These are phyloP conservation scores for Aspergillus egyptiacus DNA, from an alignment of 495 filamentous ascomycete genomes.

Conservation along the genomic window DNA sequence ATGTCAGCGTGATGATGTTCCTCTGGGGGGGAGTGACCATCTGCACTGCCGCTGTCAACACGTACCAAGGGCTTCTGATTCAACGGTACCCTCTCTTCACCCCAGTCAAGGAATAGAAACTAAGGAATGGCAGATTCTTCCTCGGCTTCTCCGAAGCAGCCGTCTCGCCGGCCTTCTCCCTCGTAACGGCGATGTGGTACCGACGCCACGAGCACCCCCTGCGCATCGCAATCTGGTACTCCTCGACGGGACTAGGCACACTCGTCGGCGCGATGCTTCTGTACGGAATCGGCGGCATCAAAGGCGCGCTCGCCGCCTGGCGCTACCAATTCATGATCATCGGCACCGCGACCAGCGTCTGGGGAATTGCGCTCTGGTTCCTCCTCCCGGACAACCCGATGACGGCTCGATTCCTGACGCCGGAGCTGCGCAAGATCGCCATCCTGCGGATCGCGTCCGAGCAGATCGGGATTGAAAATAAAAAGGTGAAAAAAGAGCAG, in stretches of 20 bases:
- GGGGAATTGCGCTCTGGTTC: constrained; percentile 46
- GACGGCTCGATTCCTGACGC: constrained; percentile 51
- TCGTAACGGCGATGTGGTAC: constrained; percentile 34
- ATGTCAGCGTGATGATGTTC: constrained; percentile 21
- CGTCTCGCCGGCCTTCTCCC: constrained; percentile 25
- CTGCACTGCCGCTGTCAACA: constrained; percentile 42
- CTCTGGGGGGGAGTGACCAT: constrained; percentile 45
- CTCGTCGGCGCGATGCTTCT: constrained; percentile 49
- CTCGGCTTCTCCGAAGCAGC: constrained; percentile 48
- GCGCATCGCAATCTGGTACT: constrained; percentile 41
- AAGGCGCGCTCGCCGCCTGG: constrained; percentile 37
- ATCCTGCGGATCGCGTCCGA: constrained; percentile 50
- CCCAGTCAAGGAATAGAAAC: too few species aligned
- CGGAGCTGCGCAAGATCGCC: constrained; percentile 48
- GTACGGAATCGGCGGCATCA: constrained; percentile 48
- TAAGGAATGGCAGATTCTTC: constrained; percentile 45
- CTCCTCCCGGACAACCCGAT: constrained; percentile 54
- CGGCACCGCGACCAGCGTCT: constrained; percentile 46
- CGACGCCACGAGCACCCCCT: constrained; percentile 44
- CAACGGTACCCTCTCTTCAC: too few species aligned
- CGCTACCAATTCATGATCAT: constrained; percentile 43
- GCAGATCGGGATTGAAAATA: constrained; percentile 56
- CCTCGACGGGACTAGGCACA: constrained; percentile 50
- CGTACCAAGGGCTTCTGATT: constrained; percentile 41
- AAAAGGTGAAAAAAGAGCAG: constrained; percentile 49